phyloP scores from a whole-genome alignment of 2,329 filamentous ascomycete species.

The Penicillium verrucosum region DNA sequence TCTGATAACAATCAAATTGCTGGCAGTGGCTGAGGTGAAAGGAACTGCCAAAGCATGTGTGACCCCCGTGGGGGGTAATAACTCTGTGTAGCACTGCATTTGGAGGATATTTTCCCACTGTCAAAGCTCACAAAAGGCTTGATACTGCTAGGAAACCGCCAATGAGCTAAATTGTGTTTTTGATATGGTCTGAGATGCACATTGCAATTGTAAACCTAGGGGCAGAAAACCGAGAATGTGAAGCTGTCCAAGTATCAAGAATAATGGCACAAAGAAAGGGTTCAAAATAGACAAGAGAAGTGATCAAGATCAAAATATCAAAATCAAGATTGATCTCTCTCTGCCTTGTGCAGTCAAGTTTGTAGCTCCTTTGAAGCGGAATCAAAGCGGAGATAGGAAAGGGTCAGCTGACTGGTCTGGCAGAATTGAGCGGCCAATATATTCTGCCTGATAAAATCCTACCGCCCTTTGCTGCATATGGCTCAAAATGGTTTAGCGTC shows the following conservation, averaged over 20 bases:
- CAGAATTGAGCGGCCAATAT: not conserved
- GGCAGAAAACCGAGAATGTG: not conserved
- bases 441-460: not conserved
- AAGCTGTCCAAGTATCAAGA: not conserved
- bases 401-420: conserved; percentile 3
- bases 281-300: not conserved
- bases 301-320: not conserved
- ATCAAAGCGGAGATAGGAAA: not conserved
- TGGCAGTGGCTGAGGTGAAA: conserved; percentile 70
- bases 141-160: conserved; percentile 1
- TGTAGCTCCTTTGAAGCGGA: conserved; percentile 8
- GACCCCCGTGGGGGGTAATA: conserved; percentile 90
- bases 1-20: conserved; percentile 87
- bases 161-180: conserved; percentile 10
- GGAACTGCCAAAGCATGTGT: conserved; percentile 79
- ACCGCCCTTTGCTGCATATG: not conserved
- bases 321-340: conserved; percentile 3
- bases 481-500: conserved; percentile 1
- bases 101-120: not conserved
- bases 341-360: not conserved
- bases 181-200: conserved; percentile 5
- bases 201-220: conserved; percentile 11
- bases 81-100: conserved; percentile 98
- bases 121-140: not conserved
- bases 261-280: not conserved